Conservation (phyloP, 2,329 filamentous ascomycete species). For the Tolypocladium paradoxum region DNA sequence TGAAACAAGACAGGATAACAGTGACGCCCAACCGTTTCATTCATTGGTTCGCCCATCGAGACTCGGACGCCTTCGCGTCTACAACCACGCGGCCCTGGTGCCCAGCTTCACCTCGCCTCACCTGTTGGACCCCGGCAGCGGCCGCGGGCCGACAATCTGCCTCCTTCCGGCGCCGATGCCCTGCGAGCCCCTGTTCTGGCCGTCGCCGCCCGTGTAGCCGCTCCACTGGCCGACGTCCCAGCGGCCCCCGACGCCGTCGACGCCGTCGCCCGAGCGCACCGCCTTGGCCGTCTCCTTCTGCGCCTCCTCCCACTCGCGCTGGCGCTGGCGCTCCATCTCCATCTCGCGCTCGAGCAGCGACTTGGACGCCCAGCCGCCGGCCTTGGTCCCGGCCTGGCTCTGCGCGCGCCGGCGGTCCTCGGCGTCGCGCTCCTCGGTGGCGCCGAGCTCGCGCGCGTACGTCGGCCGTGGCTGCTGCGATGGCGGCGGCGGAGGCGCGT, state of each 20-base stretch:
- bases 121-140: constrained; percentile 38
- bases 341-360: constrained; percentile 69
- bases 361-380: constrained; percentile 53
- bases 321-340: constrained; percentile 66
- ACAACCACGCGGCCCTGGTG: not conserved
- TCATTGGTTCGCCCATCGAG: too few species aligned
- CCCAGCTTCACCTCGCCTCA: constrained; percentile 6
- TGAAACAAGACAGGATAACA: not conserved
- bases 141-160: constrained; percentile 71
- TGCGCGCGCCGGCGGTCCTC: constrained; percentile 51
- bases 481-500: constrained; percentile 42
- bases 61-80: not conserved
- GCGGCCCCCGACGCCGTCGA: constrained; percentile 53
- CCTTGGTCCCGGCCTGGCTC: constrained; percentile 50
- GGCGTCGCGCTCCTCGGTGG: constrained; percentile 48
- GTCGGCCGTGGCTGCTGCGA: constrained; percentile 30
- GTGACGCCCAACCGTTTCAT: not conserved
- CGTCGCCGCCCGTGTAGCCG: constrained; percentile 66
- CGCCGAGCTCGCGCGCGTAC: constrained; percentile 44
- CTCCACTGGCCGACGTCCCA: constrained; percentile 72
- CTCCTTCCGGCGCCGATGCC: constrained; percentile 61
- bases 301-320: constrained; percentile 69
- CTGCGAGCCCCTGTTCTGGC: constrained; percentile 54
- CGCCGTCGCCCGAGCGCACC: constrained; percentile 36
- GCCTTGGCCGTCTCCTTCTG: constrained; percentile 54